Evolutionary conservation across 2,329 filamentous ascomycete genomes (phyloP).

Genomic region (Nothophaeocryptopus gaeumannii): DNA sequence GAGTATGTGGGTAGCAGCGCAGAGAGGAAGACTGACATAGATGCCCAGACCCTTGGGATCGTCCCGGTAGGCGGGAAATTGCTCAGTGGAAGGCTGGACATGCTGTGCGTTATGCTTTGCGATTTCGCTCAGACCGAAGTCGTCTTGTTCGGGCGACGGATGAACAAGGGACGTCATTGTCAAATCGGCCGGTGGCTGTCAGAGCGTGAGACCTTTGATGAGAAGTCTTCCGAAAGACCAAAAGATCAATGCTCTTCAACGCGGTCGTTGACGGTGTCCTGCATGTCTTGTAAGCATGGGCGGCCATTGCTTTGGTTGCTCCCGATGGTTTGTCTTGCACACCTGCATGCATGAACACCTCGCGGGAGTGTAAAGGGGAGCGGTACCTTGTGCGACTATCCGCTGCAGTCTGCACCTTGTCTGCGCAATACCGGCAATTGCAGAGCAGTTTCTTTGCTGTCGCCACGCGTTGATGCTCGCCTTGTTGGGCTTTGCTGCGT

Average conservation of each 20-base stretch:
- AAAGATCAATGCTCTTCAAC: slow-evolving; percentile 17
- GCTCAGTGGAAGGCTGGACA: slow-evolving; percentile 33
- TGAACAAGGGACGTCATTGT: slow-evolving; percentile 30
- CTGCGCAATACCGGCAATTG: slow-evolving; percentile 18
- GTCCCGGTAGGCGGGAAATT: slow-evolving; percentile 33
- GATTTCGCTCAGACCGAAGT: slow-evolving; percentile 41
- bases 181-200: slow-evolving; percentile 15
- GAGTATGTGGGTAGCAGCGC: background rate
- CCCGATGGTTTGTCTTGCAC: slow-evolving; percentile 31
- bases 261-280: slow-evolving; percentile 22
- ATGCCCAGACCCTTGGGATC: slow-evolving; percentile 34
- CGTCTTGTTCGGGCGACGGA: slow-evolving; percentile 25
- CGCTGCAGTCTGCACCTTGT: slow-evolving; percentile 31
- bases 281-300: slow-evolving; percentile 36
- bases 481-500: slow-evolving; percentile 26
- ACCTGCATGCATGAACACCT: slow-evolving; percentile 27
- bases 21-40: slow-evolving; percentile 27
- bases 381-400: slow-evolving; percentile 33
- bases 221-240: slow-evolving; percentile 13
- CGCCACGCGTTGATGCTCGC: slow-evolving; percentile 20
- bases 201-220: slow-evolving; percentile 22
- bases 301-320: slow-evolving; percentile 26
- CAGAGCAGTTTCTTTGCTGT: slow-evolving; percentile 27
- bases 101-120: slow-evolving; percentile 41
- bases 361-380: slow-evolving; percentile 14